A percentile compares a stretch with the other conserved stretches of the same genome.
These are phyloP conservation scores for Coemansia furcata DNA, from an alignment of 192 early-diverging fungal genomes.

Conservation along the genomic window DNA sequence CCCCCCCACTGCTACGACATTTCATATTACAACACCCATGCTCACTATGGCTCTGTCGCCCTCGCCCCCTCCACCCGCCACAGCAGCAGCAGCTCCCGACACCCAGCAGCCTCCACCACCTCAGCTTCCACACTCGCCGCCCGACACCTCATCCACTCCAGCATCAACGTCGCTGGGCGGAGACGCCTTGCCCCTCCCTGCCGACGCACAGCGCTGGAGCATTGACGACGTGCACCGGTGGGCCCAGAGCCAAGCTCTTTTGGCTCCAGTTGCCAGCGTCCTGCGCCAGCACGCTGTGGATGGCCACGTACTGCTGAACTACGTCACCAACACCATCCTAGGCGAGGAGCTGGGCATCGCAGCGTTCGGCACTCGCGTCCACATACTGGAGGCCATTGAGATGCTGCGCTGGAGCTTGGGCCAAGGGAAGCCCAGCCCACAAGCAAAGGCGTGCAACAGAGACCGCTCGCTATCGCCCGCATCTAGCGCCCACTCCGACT, in stretches of 20 bases:
- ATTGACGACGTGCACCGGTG: constrained; percentile 43
- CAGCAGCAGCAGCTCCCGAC: neutral
- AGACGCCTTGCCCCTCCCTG: neutral
- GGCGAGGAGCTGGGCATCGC: constrained; percentile 51
- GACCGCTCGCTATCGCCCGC: neutral
- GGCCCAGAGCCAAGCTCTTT: constrained; percentile 21
- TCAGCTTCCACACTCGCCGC: constrained; percentile 11
- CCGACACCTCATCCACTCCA: constrained; percentile 3
- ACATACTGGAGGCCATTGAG: constrained; percentile 51
- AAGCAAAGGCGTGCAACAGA: neutral
- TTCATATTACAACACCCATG: neutral
- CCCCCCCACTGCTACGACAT: too few relatives aligned
- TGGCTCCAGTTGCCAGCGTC: constrained; percentile 20
- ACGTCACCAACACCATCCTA: constrained; percentile 49
- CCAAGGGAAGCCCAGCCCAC: constrained; percentile 1
- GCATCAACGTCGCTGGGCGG: neutral
- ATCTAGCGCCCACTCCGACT: neutral
- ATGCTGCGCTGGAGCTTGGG: constrained; percentile 41
- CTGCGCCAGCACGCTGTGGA: constrained; percentile 49
- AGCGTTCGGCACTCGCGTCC: constrained; percentile 50
- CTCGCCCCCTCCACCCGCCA: constrained; percentile 3
- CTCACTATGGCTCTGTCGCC: constrained; percentile 7
- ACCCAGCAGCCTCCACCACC: neutral
- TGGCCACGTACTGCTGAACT: constrained; percentile 49
- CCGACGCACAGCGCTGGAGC: constrained; percentile 32